Evolutionary conservation across 331 rosid genomes (phyloP).

Genomic region (Rosa hybrid): DNA sequence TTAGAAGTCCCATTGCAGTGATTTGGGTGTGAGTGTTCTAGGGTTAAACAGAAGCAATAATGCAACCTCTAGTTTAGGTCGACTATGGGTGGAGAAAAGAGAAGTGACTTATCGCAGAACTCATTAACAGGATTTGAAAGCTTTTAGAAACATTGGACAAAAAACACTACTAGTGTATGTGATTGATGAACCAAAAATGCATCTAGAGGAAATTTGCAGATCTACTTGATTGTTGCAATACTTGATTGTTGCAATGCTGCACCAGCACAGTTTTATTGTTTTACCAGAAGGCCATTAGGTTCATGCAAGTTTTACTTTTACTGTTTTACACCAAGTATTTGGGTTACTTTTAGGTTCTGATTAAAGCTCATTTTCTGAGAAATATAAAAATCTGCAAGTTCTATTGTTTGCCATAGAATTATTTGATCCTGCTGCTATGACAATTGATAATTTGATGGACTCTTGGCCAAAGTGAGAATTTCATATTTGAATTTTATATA

Average conservation of each 20-base stretch:
- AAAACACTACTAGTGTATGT: not conserved
- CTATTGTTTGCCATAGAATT: too few species aligned
- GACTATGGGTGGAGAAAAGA: not conserved
- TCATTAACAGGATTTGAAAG: not conserved
- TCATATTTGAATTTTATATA: not conserved
- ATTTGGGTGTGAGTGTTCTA: conserved; percentile 35
- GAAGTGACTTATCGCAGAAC: not conserved
- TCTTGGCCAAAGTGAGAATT: not conserved
- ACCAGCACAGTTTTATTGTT: not conserved
- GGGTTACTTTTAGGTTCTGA: not conserved
- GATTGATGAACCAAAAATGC: not conserved
- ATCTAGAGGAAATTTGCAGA: not conserved
- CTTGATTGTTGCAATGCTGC: not conserved
- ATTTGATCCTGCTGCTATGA: not conserved
- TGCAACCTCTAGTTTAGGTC: not conserved
- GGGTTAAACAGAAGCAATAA: not conserved
- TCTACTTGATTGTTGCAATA: not conserved
- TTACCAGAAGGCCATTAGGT: not conserved
- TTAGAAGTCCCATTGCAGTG: conserved; percentile 72
- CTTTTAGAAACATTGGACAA: not conserved
- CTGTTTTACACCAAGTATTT: not conserved
- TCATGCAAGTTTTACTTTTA: not conserved
- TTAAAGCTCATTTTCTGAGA: not conserved
- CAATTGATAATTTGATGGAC: not conserved
- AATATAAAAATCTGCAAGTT: too few species aligned